Percentiles rank a stretch among this genome's conserved stretches.
Conservation (phyloP, 805 yeast species). For the Teunomyces barrocoloradensis region DNA sequence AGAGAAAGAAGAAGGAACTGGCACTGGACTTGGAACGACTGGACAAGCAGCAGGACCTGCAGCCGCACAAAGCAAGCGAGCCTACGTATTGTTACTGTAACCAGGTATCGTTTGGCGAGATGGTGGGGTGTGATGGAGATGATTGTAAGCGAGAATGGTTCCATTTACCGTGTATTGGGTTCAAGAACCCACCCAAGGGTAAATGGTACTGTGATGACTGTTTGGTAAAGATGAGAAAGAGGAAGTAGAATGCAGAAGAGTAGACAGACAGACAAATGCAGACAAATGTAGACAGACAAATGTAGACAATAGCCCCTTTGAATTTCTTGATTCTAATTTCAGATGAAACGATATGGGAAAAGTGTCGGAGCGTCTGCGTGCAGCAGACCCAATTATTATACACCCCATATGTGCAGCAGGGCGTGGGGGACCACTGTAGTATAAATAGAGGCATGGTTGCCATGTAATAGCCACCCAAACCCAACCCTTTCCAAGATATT, state of each 20-base stretch:
- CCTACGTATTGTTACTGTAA: conserved; percentile 95
- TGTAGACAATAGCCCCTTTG: too few relatives aligned
- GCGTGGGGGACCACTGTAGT: too few relatives aligned
- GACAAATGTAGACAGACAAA: too few relatives aligned
- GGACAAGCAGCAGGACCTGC: not conserved
- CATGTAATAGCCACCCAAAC: too few relatives aligned
- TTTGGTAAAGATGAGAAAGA: conserved; percentile 32
- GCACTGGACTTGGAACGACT: conserved; percentile 8
- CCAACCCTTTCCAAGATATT: not conserved
- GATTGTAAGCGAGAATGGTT: conserved; percentile 93
- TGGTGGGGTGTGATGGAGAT: conserved; percentile 98
- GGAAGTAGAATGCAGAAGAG: not conserved
- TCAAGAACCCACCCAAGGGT: conserved; percentile 75
- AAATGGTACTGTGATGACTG: conserved; percentile 49
- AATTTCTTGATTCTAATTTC: too few relatives aligned
- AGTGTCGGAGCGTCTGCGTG: too few relatives aligned
- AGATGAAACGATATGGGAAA: too few relatives aligned
- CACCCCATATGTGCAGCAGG: too few relatives aligned
- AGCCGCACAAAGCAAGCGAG: conserved; percentile 36
- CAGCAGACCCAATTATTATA: too few relatives aligned
- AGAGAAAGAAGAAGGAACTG: conserved; percentile 15
- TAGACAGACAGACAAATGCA: not conserved
- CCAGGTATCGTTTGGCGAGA: conserved; percentile 95
- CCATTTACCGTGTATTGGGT: conserved; percentile 89
- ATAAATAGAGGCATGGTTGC: too few relatives aligned